phyloP scores from a whole-genome alignment of 129 eudicot genomes.

The Artemisia argyi region DNA sequence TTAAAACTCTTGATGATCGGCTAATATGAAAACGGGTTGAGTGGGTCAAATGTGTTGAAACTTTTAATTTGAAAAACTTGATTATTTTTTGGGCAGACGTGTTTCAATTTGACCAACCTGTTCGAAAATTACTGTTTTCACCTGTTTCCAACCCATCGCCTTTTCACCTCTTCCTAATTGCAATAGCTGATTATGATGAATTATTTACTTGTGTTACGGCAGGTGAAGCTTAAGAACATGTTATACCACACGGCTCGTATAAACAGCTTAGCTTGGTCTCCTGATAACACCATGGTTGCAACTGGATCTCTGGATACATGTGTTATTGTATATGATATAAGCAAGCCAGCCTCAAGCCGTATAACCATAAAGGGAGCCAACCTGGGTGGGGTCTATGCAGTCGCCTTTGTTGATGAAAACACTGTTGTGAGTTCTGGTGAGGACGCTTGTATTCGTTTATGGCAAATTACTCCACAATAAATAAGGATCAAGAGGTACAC shows the following conservation, averaged over 20 bases:
- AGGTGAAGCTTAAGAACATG: slow-evolving; percentile 97
- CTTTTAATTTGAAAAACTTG: too few relatives aligned
- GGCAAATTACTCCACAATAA: slow-evolving; percentile 63
- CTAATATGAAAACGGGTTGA: too few relatives aligned
- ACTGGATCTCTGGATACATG: slow-evolving; percentile 95
- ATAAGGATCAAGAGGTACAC: slow-evolving; percentile 16
- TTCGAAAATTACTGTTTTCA: too few relatives aligned
- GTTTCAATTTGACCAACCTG: too few relatives aligned
- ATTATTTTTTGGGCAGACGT: too few relatives aligned
- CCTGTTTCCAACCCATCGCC: too few relatives aligned
- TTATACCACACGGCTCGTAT: slow-evolving; percentile 82
- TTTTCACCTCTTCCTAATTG: too few relatives aligned
- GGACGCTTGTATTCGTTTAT: slow-evolving; percentile 84
- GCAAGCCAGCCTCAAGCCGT: slow-evolving; percentile 78
- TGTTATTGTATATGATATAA: slow-evolving; percentile 77
- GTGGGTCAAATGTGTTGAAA: too few relatives aligned
- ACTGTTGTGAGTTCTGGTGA: slow-evolving; percentile 86
- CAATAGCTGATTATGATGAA: background rate
- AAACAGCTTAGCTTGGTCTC: slow-evolving; percentile 96
- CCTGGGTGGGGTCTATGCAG: slow-evolving; percentile 92
- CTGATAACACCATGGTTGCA: slow-evolving; percentile 85
- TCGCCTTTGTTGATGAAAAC: slow-evolving; percentile 66
- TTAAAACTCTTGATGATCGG: too few relatives aligned
- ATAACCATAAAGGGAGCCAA: slow-evolving; percentile 88
- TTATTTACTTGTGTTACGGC: slow-evolving; percentile 11